Conservation (phyloP, 1,284 basidiomycete genomes). For the Moesziomyces globuligerus region DNA sequence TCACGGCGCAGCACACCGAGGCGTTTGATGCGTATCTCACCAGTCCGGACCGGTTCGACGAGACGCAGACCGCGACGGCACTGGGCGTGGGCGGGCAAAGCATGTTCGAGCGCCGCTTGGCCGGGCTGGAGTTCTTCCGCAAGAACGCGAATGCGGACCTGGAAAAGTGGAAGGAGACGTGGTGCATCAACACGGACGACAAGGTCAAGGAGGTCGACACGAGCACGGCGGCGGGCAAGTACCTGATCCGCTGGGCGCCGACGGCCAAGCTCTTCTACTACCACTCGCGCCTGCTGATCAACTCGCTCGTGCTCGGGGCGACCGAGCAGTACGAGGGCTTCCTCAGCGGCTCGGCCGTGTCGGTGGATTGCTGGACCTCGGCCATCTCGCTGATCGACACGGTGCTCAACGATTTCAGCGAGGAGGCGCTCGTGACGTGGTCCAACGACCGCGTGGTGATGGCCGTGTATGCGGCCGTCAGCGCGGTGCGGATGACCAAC, state of each 20-base stretch:
- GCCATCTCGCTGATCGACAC: slow-evolving; percentile 54
- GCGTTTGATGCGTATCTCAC: slow-evolving; percentile 49
- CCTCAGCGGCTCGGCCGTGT: slow-evolving; percentile 36
- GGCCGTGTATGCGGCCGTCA: slow-evolving; percentile 57
- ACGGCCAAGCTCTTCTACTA: slow-evolving; percentile 55
- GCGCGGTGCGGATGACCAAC: slow-evolving; percentile 56
- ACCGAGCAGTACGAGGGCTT: slow-evolving; percentile 49
- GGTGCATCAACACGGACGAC: slow-evolving; percentile 54
- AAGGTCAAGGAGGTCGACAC: slow-evolving; percentile 53
- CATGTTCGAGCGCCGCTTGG: slow-evolving; percentile 41
- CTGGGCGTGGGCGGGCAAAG: slow-evolving; percentile 46
- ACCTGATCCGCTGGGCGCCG: slow-evolving; percentile 55
- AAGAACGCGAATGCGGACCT: slow-evolving; percentile 53
- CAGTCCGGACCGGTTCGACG: slow-evolving; percentile 43
- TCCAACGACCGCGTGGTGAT: slow-evolving; percentile 57
- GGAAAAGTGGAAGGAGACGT: slow-evolving; percentile 58
- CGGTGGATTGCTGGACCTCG: slow-evolving; percentile 54
- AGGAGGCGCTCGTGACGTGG: slow-evolving; percentile 48
- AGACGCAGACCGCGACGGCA: slow-evolving; percentile 40
- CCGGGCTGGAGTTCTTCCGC: slow-evolving; percentile 52
- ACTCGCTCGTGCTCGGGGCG: slow-evolving; percentile 53
- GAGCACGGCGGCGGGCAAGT: slow-evolving; percentile 47
- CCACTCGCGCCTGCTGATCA: slow-evolving; percentile 55
- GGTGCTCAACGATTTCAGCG: slow-evolving; percentile 48
- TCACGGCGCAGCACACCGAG: slow-evolving; percentile 49